These are phyloP conservation scores for Hypsizygus marmoreus DNA, from an alignment of 768 basidiomycete genomes.

Conservation along the genomic window DNA sequence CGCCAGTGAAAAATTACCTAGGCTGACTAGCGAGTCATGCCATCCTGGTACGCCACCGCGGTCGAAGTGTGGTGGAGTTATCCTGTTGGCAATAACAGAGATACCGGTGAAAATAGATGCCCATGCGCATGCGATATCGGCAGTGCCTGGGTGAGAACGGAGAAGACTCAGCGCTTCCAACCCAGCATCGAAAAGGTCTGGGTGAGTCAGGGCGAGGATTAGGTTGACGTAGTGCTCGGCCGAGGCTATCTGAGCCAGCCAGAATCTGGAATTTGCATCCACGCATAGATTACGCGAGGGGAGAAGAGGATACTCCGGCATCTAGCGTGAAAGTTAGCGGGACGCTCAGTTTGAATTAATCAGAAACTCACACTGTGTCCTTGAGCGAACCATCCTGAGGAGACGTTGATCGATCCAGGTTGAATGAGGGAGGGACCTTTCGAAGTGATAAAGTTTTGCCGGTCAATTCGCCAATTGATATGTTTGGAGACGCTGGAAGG, in stretches of 20 bases:
- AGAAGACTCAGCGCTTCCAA: too few species aligned
- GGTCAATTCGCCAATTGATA: neutral
- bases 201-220: too few species aligned
- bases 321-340: too few species aligned
- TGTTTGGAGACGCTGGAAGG: neutral
- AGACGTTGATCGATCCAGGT: neutral
- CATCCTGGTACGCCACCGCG: neutral
- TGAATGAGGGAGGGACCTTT: neutral
- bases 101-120: neutral
- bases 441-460: neutral
- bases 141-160: too few species aligned
- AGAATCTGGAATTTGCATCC: too few species aligned
- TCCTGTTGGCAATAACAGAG: neutral
- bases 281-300: too few species aligned
- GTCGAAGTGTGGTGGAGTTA: neutral
- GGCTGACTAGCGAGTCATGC: neutral
- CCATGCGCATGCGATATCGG: neutral
- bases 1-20: neutral
- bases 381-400: neutral
- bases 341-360: too few species aligned
- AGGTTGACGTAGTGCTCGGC: too few species aligned
- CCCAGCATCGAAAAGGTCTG: too few species aligned
- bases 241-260: too few species aligned
- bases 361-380: neutral
- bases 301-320: too few species aligned